Base-by-base conservation (phyloP, 176 grass and related monocot genomes). In the Avena insularis region DNA sequence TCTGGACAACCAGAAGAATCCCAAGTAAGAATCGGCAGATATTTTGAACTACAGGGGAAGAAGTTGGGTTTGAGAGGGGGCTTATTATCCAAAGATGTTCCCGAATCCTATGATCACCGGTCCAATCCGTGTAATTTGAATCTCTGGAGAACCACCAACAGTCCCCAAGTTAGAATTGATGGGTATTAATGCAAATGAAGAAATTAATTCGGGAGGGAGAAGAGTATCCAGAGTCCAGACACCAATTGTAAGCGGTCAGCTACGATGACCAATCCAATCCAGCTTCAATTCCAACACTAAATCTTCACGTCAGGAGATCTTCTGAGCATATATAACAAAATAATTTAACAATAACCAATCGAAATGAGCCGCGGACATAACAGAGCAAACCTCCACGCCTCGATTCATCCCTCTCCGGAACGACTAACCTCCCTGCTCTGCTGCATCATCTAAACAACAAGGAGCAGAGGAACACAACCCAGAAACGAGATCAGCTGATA, bases 341-440 rank as follows among this genome's bases (percentile, higher is more conserved):
- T 12, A 16, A 6, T 3, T n/a, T 5, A 58, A 19, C 56, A 58
- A 58, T 58, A 58, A n/a, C 56, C 12, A 35, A 21, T 10, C 1
- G 2, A 25, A n/a, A 1, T 6, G 1, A 49, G 29, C 2, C 14
- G 2, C 55, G 33, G 13, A 55, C 14, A 43, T 33, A 40, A 62
- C 56, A 58, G 19, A 31, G 45, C 74, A 84, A 88, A 84, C 87
- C 81, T 79, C 77, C 55, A 87, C 23, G 50, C 20, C 12, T 57
- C 16, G 54, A 58, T 56, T 3, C 16, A 57, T 19, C 54, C 14
- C 14, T 17, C 54, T 77, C 54, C 9, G 6, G 51, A 15, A 54
- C 51, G 51, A 15, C 4, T 13, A 14, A 4, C 51, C 13, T 54
- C 13, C 13, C 13, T 11, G 1, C 1, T 6, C 1, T 13, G 6